A percentile compares a stretch with the other conserved stretches of the same genome.
Evolutionary conservation across 1,139 yeast species (phyloP).

Genomic region (Blastobotrys illinoisensis): DNA sequence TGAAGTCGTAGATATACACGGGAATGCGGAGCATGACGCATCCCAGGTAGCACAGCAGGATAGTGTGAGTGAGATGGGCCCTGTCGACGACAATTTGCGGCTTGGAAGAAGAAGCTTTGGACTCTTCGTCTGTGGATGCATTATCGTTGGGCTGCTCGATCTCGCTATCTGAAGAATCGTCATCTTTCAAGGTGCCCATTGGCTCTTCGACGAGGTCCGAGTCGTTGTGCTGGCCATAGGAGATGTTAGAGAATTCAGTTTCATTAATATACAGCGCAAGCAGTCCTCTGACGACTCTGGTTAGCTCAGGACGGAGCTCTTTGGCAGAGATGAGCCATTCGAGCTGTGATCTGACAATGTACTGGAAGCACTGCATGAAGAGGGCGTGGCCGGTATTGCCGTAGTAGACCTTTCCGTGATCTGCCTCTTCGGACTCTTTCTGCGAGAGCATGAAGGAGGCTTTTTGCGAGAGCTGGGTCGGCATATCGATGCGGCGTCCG

Average conservation of each 20-base stretch:
- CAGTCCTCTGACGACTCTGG: slow-evolving; percentile 42
- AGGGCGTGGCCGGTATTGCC: slow-evolving; percentile 51
- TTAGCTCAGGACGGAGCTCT: slow-evolving; percentile 37
- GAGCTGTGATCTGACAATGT: slow-evolving; percentile 47
- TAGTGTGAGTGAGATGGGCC: slow-evolving; percentile 16
- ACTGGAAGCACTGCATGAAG: slow-evolving; percentile 50
- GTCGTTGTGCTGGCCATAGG: slow-evolving; percentile 16
- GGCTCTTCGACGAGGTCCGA: background rate
- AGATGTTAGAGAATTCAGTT: slow-evolving; percentile 18
- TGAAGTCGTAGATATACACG: slow-evolving; percentile 28
- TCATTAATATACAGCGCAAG: slow-evolving; percentile 44
- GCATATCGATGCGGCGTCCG: slow-evolving; percentile 25
- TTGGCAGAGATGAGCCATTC: slow-evolving; percentile 34
- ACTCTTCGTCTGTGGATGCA: background rate
- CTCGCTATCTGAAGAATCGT: slow-evolving; percentile 2
- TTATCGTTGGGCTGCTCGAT: background rate
- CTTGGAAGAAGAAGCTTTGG: background rate
- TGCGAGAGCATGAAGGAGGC: slow-evolving; percentile 15
- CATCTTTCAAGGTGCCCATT: background rate
- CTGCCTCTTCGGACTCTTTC: slow-evolving; percentile 10
- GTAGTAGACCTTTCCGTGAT: slow-evolving; percentile 30
- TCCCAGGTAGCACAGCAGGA: slow-evolving; percentile 26
- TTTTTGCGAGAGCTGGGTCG: slow-evolving; percentile 23
- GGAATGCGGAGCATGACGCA: slow-evolving; percentile 27
- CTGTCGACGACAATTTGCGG: background rate